Base-by-base conservation (phyloP, 805 yeast species). In the Suhomyces canberraensis region DNA sequence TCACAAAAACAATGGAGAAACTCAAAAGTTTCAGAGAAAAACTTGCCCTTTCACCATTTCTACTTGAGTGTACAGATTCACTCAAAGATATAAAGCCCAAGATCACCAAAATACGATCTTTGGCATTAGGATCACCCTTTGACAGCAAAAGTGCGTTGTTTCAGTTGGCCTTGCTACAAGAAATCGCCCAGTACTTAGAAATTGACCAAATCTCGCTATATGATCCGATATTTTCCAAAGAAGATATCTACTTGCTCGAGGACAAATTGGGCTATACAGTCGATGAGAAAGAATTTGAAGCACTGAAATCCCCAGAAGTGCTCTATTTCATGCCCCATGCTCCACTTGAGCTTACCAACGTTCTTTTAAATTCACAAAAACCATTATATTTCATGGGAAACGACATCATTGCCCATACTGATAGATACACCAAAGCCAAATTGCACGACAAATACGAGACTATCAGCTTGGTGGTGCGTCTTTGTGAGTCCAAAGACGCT, bases 301-400 rank as follows among this genome's bases (percentile, higher is more conserved):
- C 19, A 3, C 11, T 3, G 9, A 5, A 13, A 17, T 13, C 8
- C 1, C 17, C 20, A 7, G 51, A 54, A 40, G 48, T 44, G 4
- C 56, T 85, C 2, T 82, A 64, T 53, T 84, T 76, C 50, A 65
- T 85, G 31, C 95, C 95, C 0, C 95, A 85, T 60, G 91, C 90
- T 0, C 86, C 88, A 1, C 56, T 81, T 26, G 64, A 56, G 13
- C 48, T 79, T 13, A 74, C 81, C 1, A 71, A 76, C 27, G n/a
- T 17, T 1, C 43, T 78, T 1, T 34, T 78, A 9, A 28, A 29
- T 2, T 16, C 39, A 0, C 54, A 60, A 16, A 18, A 51, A 22
- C 78, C 82, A 2, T 36, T 28, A n/a, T 49, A 58, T 24, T 43
- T 75, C 29, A 53, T 80, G 14, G 79, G 78, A 4, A 80, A 80